Evolutionary conservation across 163 green algal species (phyloP).

Genomic region (Prototheca cutis): DNA sequence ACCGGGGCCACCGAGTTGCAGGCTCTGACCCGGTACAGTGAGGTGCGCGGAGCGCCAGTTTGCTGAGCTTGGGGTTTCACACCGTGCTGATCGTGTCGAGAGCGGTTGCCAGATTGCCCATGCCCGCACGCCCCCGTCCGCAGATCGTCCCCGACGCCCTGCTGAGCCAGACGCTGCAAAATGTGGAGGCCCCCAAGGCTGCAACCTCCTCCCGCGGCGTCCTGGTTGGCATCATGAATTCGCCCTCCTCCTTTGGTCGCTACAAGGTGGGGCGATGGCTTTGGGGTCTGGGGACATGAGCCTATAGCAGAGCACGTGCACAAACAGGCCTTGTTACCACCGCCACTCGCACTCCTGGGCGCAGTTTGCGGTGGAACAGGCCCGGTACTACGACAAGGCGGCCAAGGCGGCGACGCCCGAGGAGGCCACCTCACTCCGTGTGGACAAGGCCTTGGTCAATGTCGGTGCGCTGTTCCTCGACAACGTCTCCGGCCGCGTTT

Average conservation of each 20-base stretch:
- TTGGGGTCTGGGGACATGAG: not conserved
- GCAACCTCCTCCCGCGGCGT: conserved; percentile 31
- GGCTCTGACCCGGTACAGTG: conserved; percentile 16
- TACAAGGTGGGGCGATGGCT: conserved; percentile 23
- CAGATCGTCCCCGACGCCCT: conserved; percentile 40
- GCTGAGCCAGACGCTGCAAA: conserved; percentile 20
- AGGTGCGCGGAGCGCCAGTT: conserved; percentile 7
- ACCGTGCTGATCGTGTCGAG: not conserved
- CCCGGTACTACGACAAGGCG: conserved; percentile 34
- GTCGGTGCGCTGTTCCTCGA: conserved; percentile 39
- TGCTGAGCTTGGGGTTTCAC: not conserved
- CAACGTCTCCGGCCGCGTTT: conserved; percentile 43
- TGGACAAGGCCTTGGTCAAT: conserved; percentile 52
- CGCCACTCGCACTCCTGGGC: no score
- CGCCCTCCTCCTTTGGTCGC: conserved; percentile 17
- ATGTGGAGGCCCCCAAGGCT: conserved; percentile 29
- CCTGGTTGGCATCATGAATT: conserved; percentile 32
- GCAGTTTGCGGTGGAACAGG: conserved; percentile 45
- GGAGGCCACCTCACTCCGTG: conserved; percentile 12
- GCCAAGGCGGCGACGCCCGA: conserved; percentile 5
- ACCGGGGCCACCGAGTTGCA: conserved; percentile 32
- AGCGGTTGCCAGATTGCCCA: not conserved
- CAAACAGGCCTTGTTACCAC: no score
- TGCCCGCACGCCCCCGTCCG: not conserved
- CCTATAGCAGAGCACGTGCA: no score